These are phyloP conservation scores for Boletus rex-veris DNA, from an alignment of 768 basidiomycete species.

Conservation along the genomic window DNA sequence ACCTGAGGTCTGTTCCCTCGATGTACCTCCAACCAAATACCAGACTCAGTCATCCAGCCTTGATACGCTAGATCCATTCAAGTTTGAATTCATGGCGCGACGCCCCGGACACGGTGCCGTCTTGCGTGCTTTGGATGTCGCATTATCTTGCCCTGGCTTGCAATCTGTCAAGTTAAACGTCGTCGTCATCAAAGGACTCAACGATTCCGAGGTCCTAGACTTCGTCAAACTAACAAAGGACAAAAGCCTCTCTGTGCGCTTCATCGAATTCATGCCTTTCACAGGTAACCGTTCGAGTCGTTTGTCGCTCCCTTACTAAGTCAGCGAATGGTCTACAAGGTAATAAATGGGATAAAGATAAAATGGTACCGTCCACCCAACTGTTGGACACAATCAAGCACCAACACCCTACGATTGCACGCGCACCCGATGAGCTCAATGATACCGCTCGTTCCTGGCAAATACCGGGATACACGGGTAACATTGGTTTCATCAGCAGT, in stretches of 20 bases:
- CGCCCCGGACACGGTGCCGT: slow-evolving; percentile 76
- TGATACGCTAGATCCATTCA: slow-evolving; percentile 82
- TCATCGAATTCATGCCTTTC: slow-evolving; percentile 96
- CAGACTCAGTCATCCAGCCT: slow-evolving; percentile 43
- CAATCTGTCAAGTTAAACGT: slow-evolving; percentile 77
- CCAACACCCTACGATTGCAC: slow-evolving; percentile 48
- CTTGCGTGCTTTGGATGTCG: slow-evolving; percentile 59
- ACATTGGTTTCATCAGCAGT: slow-evolving; percentile 85
- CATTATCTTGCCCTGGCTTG: slow-evolving; percentile 50
- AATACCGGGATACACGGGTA: slow-evolving; percentile 67
- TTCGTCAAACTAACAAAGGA: slow-evolving; percentile 77
- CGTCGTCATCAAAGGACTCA: slow-evolving; percentile 77
- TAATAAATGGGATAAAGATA: slow-evolving; percentile 79
- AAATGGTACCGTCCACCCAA: slow-evolving; percentile 76
- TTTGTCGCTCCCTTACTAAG: slow-evolving; percentile 4
- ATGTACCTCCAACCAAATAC: not conserved
- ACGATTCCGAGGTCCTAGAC: slow-evolving; percentile 74
- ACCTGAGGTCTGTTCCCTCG: slow-evolving; percentile 49
- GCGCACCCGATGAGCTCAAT: slow-evolving; percentile 63
- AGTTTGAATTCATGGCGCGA: slow-evolving; percentile 85
- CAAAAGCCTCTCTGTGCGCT: slow-evolving; percentile 64
- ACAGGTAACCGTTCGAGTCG: slow-evolving; percentile 47
- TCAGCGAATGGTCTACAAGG: slow-evolving; percentile 40
- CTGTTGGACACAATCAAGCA: slow-evolving; percentile 50
- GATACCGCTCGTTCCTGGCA: slow-evolving; percentile 81